Conservation (phyloP, 495 filamentous ascomycete genomes). For the Penicillium ochrochloron region DNA sequence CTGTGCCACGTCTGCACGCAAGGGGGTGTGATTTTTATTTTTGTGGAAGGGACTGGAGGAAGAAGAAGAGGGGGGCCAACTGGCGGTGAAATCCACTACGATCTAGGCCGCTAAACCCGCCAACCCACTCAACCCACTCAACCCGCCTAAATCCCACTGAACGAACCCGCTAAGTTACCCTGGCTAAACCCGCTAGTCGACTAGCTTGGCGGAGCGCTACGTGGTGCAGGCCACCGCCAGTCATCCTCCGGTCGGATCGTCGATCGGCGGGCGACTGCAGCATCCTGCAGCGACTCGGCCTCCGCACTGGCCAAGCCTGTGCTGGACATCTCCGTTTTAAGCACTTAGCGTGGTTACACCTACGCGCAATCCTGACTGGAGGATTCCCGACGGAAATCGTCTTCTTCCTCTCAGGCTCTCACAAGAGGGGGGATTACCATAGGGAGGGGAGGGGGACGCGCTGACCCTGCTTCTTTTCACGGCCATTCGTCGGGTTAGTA, state of each 20-base stretch:
- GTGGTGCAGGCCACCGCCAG: slow-evolving; percentile 36
- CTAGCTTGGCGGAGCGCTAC: slow-evolving; percentile 24
- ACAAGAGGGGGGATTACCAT: slow-evolving; percentile 1
- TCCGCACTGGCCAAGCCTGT: slow-evolving; percentile 9
- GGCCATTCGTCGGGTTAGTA: background rate
- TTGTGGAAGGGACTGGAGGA: too few relatives aligned
- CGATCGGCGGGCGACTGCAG: slow-evolving; percentile 37
- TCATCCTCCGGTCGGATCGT: slow-evolving; percentile 38
- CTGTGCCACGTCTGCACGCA: slow-evolving; percentile 26
- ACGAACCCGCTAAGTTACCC: background rate
- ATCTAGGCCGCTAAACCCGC: slow-evolving; percentile 24
- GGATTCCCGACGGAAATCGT: background rate
- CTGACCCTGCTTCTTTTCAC: slow-evolving; percentile 4
- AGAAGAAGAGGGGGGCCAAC: slow-evolving; percentile 24
- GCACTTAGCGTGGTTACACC: slow-evolving; percentile 26
- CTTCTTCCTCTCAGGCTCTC: background rate
- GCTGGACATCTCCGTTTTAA: background rate
- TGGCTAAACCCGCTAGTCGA: background rate
- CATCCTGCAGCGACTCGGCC: slow-evolving; percentile 9
- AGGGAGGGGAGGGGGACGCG: background rate
- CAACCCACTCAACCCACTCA: background rate
- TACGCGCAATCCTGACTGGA: slow-evolving; percentile 22
- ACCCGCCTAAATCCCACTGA: background rate
- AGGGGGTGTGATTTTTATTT: slow-evolving; percentile 9
- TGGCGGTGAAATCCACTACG: slow-evolving; percentile 40